Evolutionary conservation across 2,329 filamentous ascomycete genomes (phyloP), one percentile per base, ranked within the genome.

Genomic region (Thermothelomyces thermophilus): DNA sequence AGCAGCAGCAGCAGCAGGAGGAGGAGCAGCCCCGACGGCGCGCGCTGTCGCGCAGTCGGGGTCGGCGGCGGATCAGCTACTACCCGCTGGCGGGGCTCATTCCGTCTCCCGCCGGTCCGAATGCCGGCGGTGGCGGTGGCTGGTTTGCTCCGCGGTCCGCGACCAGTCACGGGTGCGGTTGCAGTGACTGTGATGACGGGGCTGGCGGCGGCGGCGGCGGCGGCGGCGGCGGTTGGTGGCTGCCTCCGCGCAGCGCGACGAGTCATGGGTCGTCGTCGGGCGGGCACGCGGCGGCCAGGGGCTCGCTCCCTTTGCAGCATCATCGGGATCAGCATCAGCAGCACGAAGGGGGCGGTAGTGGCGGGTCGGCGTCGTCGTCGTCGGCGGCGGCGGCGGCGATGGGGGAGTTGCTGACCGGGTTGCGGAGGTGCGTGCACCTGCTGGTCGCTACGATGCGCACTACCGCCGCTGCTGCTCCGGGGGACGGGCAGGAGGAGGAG

Each of bases 371-470:
- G 30, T 9, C 9, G 9, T 31, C 2, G 2, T 2, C 9, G n/a
- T n/a, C n/a, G n/a, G n/a, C n/a, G n/a, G n/a, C n/a, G n/a, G n/a
- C 11, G 26, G 59, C 61, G 13, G 63, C 68, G 1, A 62, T 75
- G 44, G 64, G 67, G 13, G 71, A 73, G 20, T 65, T 82, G 1
- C 74, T 76, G 28, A 62, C 68, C 1, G 77, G 75, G 0, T 64
- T 82, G 16, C 65, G 71, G 37, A 68, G 66, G 37, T 81, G 77
- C 59, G 73, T 81, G 50, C 68, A 68, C 2, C 63, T 73, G 14
- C 64, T 82, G 2, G 70, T 80, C 0, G 66, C 70, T 3, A 79
- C 76, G 4, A 69, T 79, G 49, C 16, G 17, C 11, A 67, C 24
- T 26, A 9, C 24, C 9, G 24, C 5, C 9, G 9, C 24, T 26